Evolutionary conservation across 768 basidiomycete species (phyloP).

Genomic region (Cystofilobasidium bisporidii): DNA sequence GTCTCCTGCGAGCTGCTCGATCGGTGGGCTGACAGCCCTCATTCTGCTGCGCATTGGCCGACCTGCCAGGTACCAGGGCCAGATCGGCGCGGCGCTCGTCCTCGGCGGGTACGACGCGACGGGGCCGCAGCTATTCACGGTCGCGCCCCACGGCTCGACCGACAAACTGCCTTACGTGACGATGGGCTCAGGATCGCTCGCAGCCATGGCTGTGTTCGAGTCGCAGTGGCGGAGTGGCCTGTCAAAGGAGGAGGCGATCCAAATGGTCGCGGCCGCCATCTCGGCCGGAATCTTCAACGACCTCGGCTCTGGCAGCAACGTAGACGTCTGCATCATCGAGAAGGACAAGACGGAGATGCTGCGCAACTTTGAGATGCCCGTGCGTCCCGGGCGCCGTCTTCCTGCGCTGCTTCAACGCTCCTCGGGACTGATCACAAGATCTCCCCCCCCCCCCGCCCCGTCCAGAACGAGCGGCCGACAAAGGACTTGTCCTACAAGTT

Average conservation of each 20-base stretch:
- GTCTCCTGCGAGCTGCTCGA: no score
- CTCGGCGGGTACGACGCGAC: slow-evolving; percentile 92
- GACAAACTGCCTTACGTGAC: slow-evolving; percentile 98
- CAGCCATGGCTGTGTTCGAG: slow-evolving; percentile 98
- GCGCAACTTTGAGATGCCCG: slow-evolving; percentile 82
- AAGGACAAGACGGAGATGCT: slow-evolving; percentile 79
- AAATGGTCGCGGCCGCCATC: slow-evolving; percentile 74
- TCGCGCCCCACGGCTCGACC: slow-evolving; percentile 92
- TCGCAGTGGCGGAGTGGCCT: slow-evolving; percentile 70
- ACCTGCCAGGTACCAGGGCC: slow-evolving; percentile 68
- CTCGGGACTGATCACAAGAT: no score
- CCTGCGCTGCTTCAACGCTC: no score
- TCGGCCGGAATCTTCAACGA: slow-evolving; percentile 98
- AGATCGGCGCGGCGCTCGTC: slow-evolving; percentile 89
- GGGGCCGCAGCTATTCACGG: slow-evolving; percentile 89
- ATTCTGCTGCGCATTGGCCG: neutral
- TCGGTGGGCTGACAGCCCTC: no score
- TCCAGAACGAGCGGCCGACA: slow-evolving; percentile 39
- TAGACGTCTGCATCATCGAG: slow-evolving; percentile 94
- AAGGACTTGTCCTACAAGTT: slow-evolving; percentile 48
- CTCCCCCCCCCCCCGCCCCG: neutral
- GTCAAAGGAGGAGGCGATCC: slow-evolving; percentile 71
- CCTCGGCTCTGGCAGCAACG: slow-evolving; percentile 94
- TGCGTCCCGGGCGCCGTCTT: slow-evolving; percentile 26
- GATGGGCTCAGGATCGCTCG: slow-evolving; percentile 92